Base-by-base conservation (phyloP, 176 grass and related monocot genomes). In the Rhynchospora tenuis region DNA sequence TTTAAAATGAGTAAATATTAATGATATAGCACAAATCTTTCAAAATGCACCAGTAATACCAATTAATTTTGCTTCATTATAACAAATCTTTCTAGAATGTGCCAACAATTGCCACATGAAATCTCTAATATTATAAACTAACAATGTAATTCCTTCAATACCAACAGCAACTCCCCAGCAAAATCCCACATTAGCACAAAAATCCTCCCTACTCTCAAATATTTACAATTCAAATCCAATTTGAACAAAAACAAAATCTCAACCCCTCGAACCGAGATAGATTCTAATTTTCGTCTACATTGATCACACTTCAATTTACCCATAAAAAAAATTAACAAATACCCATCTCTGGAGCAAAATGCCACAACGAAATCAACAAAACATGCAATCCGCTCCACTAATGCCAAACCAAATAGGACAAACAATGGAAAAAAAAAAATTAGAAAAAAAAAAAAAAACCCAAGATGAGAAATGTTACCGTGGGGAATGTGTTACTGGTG, bases 401-500 rank as follows among this genome's bases (percentile, higher is more conserved):
- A 24, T 9, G 16, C 12, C 5, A 13, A 54, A 54, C 43, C 14
- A 77, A 57, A 59, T 27, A 12, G 12, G 24, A 78, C 23, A 24
- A 58, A 33, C 9, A 28, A 19, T 17, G 23, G 9, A 38, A 42
- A 17, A 59, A 59, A 31, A 31, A 55, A 58, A 51, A 31, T 7
- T 68, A 46, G 11, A 73, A 60, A 59, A 59, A 8, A 64, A 64
- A 23, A 9, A 8, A 64, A 64, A 23, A 9, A 11, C n/a, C 33
- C 9, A 4, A 43, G 22, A 82, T 50, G 60, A 58, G 16, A 16
- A 48, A 60, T 20, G 31, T 82, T 33, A 87, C 85, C 85, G 85
- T 82, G 64, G 85, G 85, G 50, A 87, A 87, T 54, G 85, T 87
- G 54, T 87, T 87, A 65, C 85, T 87, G 65, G 85, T 87, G 64